phyloP scores from a whole-genome alignment of 2,329 filamentous ascomycete genomes.

The Claviceps pazoutovae region DNA sequence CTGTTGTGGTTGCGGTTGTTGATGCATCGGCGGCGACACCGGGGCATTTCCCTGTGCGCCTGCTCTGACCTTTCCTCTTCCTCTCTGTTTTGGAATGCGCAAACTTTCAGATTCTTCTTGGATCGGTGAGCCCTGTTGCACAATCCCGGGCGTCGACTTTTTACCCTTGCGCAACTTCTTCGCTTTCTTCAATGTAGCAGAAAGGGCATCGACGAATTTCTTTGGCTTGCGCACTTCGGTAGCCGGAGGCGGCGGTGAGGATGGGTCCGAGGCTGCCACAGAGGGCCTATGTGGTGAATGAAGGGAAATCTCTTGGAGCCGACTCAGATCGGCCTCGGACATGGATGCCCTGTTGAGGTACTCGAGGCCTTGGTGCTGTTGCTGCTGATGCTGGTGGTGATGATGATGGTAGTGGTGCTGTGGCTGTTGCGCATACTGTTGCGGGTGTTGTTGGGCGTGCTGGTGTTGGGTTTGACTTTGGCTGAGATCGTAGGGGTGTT shows the following conservation, averaged over 20 bases:
- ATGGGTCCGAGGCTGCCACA: slow-evolving; percentile 16
- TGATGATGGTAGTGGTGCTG: background rate
- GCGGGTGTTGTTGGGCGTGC: slow-evolving; percentile 5
- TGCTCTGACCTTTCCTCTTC: slow-evolving; percentile 12
- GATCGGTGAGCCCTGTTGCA: slow-evolving; percentile 18
- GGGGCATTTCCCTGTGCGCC: slow-evolving; percentile 8
- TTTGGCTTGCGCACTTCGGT: slow-evolving; percentile 20
- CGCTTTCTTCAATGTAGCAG: slow-evolving; percentile 27
- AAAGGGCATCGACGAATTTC: slow-evolving; percentile 27
- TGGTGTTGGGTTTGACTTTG: background rate
- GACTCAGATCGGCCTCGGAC: slow-evolving; percentile 33
- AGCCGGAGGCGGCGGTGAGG: slow-evolving; percentile 20
- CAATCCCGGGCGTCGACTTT: slow-evolving; percentile 10
- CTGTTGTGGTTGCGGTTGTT: slow-evolving; percentile 11
- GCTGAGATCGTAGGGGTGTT: background rate
- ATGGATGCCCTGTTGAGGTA: slow-evolving; percentile 24
- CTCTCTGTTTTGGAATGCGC: slow-evolving; percentile 19
- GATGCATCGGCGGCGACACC: slow-evolving; percentile 14
- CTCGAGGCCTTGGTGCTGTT: slow-evolving; percentile 8
- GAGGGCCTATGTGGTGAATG: slow-evolving; percentile 20
- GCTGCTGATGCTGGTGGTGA: background rate
- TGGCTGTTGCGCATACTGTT: background rate
- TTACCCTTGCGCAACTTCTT: slow-evolving; percentile 19
- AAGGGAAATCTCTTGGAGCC: slow-evolving; percentile 33
- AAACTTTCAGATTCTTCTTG: slow-evolving; percentile 16